These are phyloP conservation scores for Malus hybrid DNA, from an alignment of 331 rosid genomes.

Conservation along the genomic window DNA sequence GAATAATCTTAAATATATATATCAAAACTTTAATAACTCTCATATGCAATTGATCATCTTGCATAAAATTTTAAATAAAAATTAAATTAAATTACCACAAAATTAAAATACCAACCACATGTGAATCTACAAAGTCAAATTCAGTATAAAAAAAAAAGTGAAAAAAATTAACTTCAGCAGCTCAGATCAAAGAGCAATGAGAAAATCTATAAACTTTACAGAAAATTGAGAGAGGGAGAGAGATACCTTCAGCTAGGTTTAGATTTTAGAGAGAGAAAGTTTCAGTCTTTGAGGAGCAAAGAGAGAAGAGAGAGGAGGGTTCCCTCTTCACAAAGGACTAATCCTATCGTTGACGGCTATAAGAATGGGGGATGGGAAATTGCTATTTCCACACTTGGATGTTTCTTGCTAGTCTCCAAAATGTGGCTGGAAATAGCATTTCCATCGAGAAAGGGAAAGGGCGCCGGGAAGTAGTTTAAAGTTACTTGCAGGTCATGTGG, in stretches of 20 bases:
- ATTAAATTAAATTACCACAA: not conserved
- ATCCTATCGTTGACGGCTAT: not conserved
- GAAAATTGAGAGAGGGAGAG: not conserved
- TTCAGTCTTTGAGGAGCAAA: not conserved
- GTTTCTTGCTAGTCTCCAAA: not conserved
- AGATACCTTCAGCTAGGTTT: constrained; percentile 1
- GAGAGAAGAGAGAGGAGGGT: not conserved
- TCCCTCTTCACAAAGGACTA: not conserved
- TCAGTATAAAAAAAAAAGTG: not conserved
- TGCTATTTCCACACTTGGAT: constrained; percentile 1
- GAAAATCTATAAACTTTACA: not conserved
- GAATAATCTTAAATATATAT: not conserved
- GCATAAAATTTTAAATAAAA: not conserved
- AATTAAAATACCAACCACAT: not conserved
- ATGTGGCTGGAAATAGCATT: not conserved
- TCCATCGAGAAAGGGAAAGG: not conserved
- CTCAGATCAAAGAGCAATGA: not conserved
- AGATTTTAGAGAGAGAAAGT: not conserved
- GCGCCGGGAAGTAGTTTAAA: not conserved
- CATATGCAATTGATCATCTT: not conserved
- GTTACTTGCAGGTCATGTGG: not conserved
- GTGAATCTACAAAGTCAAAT: not conserved
- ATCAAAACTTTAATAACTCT: not conserved
- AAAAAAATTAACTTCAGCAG: not conserved
- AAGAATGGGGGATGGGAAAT: not conserved